A percentile compares a stretch with the other conserved stretches of the same genome.
Conservation (phyloP, 2,329 filamentous ascomycete genomes). For the Colletotrichum phormii region DNA sequence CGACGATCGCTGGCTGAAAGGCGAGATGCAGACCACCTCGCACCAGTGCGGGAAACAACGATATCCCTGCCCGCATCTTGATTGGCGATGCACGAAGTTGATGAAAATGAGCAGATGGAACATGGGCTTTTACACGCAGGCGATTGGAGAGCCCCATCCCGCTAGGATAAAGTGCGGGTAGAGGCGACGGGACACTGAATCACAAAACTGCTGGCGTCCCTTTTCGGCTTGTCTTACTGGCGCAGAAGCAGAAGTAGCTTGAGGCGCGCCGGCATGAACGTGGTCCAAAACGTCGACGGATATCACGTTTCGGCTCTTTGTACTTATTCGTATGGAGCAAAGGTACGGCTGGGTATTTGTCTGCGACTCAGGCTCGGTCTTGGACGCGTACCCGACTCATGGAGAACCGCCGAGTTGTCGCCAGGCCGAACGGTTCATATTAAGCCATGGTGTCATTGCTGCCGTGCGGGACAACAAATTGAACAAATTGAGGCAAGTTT, state of each 20-base stretch:
- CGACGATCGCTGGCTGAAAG: slow-evolving; percentile 18
- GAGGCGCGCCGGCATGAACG: background rate
- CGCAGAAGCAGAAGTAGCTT: background rate
- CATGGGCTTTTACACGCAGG: slow-evolving; percentile 12
- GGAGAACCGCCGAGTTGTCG: background rate
- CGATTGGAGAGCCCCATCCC: background rate
- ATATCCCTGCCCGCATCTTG: slow-evolving; percentile 21
- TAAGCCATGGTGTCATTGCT: background rate
- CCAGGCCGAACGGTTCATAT: slow-evolving; percentile 5
- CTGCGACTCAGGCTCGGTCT: background rate
- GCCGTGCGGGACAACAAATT: background rate
- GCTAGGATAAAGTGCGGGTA: slow-evolving; percentile 1
- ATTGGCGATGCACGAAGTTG: slow-evolving; percentile 26
- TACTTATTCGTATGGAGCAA: background rate
- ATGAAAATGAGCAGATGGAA: slow-evolving; percentile 33
- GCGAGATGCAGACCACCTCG: slow-evolving; percentile 21
- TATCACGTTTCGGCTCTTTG: background rate
- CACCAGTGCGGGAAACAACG: slow-evolving; percentile 13
- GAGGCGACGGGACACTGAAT: slow-evolving; percentile 4
- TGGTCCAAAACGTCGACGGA: background rate
- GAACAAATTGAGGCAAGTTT: background rate
- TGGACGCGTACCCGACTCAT: slow-evolving; percentile 5
- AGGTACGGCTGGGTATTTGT: background rate
- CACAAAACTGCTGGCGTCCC: background rate
- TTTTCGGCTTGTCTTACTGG: background rate